Evolutionary conservation across 75 land plant species (phyloP).

Genomic region (Picea sitchensis): DNA sequence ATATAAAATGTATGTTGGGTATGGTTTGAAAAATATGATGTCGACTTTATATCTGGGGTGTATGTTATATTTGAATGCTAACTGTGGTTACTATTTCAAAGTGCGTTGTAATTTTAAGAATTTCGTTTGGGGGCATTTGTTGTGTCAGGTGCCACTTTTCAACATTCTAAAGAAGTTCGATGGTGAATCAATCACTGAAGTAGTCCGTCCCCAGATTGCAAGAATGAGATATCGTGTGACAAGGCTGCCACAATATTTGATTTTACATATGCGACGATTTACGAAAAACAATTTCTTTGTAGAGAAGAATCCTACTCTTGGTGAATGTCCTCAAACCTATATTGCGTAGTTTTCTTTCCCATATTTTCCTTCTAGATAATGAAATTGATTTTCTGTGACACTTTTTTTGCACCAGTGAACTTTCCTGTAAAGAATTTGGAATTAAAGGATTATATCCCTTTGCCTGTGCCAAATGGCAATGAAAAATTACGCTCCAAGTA

Average conservation of each 20-base stretch:
- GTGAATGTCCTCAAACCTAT: conserved; percentile 36
- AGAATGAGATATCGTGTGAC: conserved; percentile 95
- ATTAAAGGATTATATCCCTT: conserved; percentile 94
- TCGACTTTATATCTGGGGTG: neutral
- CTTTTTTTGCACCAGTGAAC: conserved; percentile 54
- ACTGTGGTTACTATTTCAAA: neutral
- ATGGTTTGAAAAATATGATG: neutral
- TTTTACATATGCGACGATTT: conserved; percentile 96
- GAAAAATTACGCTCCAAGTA: conserved; percentile 81
- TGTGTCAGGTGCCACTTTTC: conserved; percentile 84
- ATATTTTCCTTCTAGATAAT: neutral
- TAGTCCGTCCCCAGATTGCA: conserved; percentile 89
- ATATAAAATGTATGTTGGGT: neutral
- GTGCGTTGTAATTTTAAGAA: neutral
- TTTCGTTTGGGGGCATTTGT: neutral
- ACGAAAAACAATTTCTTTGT: conserved; percentile 96
- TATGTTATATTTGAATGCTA: neutral
- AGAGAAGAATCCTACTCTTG: conserved; percentile 97
- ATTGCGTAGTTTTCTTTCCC: neutral
- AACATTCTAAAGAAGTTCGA: conserved; percentile 98
- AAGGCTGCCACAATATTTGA: conserved; percentile 84
- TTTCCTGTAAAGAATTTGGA: conserved; percentile 98
- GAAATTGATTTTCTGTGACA: conserved; percentile 5
- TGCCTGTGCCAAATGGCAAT: conserved; percentile 54
- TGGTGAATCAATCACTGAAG: conserved; percentile 90